Base-by-base conservation (phyloP, 352 stramenopile species). In the Phytophthora pisi region DNA sequence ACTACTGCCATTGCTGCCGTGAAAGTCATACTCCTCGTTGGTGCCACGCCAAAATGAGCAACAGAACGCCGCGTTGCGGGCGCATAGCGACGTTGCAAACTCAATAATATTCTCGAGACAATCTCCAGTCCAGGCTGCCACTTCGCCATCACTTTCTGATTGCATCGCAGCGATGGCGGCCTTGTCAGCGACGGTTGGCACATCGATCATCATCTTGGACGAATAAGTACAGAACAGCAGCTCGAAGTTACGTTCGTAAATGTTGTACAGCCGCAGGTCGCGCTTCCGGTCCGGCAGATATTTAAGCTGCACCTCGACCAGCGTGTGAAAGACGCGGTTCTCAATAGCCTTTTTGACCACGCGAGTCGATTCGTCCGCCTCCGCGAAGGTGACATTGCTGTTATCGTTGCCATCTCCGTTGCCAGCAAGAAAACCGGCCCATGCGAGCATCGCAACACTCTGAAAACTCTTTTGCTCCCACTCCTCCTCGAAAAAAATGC, bases 31-130 rank as follows among this genome's bases (percentile, higher is more conserved):
- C n/a, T 87, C 74, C 20, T 70, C 57, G 38, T 74, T 81, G 13
- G 57, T 67, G 42, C 18, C 65, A 43, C 75, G 79, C 86, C 86
- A 94, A 54, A 94, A 94, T 6, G 76, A 73, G 15, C 79, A 77
- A 46, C 80, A 82, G 49, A 94, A 93, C 3, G 62, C 64, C 23
- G 78, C 36, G 50, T 92, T 80, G 23, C 74, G 74, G 58, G 73
- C 79, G 30, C 86, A 92, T 23, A 94, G 63, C 13, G 77, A 76
- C 42, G 81, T 84, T 5, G 84, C 84, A 56, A 90, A 91, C 51
- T 88, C 82, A 59, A 94, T 87, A 62, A 94, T 78, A 63, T 91
- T 86, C 36, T 94, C 86, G 2, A 94, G 66, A 28, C 86, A 92
- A 63, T 94, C 86, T 15, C 86, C 86, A 8, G 77, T 83, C 86